Evolutionary conservation across 345 rosid species (phyloP).

Genomic region (Citrus inodora): DNA sequence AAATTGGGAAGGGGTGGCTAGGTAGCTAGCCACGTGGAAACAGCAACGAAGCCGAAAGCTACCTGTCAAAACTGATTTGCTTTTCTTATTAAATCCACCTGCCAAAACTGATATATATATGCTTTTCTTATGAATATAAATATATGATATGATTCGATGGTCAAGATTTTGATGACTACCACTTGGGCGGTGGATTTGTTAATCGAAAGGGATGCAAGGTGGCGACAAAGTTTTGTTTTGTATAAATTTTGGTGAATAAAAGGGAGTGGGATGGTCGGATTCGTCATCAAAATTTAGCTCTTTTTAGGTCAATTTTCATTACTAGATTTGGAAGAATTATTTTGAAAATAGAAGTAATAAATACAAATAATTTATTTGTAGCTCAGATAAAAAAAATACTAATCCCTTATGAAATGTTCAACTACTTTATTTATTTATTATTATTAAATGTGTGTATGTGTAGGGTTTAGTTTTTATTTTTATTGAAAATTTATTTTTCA

Average conservation of each 20-base stretch:
- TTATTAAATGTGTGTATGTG: too few relatives aligned
- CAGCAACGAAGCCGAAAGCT: not conserved
- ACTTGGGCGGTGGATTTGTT: not conserved
- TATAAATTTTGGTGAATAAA: too few relatives aligned
- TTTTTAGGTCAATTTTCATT: not conserved
- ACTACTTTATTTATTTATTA: too few relatives aligned
- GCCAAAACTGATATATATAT: not conserved
- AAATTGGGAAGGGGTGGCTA: too few relatives aligned
- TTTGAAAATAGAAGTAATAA: too few relatives aligned
- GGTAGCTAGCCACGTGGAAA: too few relatives aligned
- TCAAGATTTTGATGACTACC: not conserved
- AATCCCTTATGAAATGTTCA: too few relatives aligned
- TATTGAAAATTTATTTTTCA: too few relatives aligned
- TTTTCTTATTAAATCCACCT: not conserved
- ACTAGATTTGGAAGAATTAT: not conserved
- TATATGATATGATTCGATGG: not conserved
- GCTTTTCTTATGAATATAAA: not conserved
- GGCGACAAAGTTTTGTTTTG: not conserved
- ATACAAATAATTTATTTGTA: not conserved
- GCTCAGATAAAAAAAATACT: rapidly evolving
- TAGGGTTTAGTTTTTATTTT: too few relatives aligned
- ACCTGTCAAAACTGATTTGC: not conserved
- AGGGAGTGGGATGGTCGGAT: not conserved
- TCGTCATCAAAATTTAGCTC: not conserved
- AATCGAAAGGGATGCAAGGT: not conserved